Evolutionary conservation across 2,329 filamentous ascomycete species (phyloP).

Genomic region (Corniculantispora saksenae): DNA sequence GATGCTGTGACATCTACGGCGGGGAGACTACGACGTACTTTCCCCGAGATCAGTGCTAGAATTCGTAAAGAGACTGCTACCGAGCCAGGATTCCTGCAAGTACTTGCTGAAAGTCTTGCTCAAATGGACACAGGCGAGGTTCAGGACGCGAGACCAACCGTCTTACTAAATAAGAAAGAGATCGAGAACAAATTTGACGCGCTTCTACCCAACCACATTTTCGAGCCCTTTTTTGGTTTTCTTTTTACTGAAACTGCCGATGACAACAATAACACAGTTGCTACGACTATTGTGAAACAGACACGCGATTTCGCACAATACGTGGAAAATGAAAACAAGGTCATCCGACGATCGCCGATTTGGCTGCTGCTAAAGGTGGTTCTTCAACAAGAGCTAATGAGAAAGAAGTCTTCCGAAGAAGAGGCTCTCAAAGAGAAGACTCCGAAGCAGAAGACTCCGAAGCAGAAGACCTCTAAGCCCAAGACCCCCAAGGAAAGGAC

Average conservation of each 20-base stretch:
- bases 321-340: background rate
- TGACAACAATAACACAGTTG: background rate
- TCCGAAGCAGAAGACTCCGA: no score
- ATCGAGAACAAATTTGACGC: background rate
- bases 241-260: background rate
- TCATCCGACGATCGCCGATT: constrained; percentile 42
- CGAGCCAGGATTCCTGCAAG: background rate
- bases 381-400: constrained; percentile 38
- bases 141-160: background rate
- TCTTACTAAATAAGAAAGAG: background rate
- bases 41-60: background rate
- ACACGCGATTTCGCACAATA: constrained; percentile 4
- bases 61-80: background rate
- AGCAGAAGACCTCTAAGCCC: no score
- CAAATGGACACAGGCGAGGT: background rate
- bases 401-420: background rate
- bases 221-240: background rate
- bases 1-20: background rate
- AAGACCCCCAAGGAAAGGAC: no score
- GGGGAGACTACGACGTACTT: background rate
- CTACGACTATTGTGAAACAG: background rate
- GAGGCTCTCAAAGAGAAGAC: no score
- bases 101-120: background rate
- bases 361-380: constrained; percentile 56
- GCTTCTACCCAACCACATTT: background rate